phyloP scores from a whole-genome alignment of 805 yeast genomes.

The Yarrowia sp. region DNA sequence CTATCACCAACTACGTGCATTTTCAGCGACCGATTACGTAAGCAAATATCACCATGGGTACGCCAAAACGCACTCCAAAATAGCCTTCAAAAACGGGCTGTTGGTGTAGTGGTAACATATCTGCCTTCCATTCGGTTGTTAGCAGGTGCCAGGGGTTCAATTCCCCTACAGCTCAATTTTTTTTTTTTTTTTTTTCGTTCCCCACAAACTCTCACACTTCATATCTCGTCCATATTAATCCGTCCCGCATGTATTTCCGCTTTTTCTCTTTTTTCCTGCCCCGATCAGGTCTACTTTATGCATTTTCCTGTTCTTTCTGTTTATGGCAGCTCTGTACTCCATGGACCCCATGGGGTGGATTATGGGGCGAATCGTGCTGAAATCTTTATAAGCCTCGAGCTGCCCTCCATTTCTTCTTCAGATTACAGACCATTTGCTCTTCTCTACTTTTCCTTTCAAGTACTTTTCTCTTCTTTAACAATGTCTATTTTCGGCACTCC shows the following conservation, averaged over 20 bases:
- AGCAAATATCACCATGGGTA: background rate
- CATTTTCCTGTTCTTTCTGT: background rate
- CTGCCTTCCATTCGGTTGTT: constrained; percentile 12
- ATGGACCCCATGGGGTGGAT: constrained; percentile 5
- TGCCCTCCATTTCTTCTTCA: background rate
- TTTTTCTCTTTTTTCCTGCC: background rate
- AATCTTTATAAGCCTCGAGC: background rate
- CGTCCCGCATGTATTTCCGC: background rate
- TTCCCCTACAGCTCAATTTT: constrained; percentile 20
- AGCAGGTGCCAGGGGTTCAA: constrained; percentile 25
- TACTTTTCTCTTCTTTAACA: background rate
- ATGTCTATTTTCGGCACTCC: constrained; percentile 18
- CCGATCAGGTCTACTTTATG: background rate
- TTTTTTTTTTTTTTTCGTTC: background rate
- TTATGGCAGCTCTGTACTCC: constrained; percentile 4
- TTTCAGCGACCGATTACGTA: background rate
- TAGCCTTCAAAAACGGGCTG: background rate
- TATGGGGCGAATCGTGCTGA: background rate
- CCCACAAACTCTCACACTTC: too few species aligned
- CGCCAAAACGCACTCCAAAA: background rate
- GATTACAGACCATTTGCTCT: background rate
- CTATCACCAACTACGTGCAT: too few species aligned
- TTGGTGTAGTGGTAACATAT: constrained; percentile 22
- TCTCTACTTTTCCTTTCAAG: constrained; percentile 1
- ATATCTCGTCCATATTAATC: too few species aligned